Base-by-base conservation (phyloP, 371 early-diverging fungal genomes). In the Blakeslea trispora region DNA sequence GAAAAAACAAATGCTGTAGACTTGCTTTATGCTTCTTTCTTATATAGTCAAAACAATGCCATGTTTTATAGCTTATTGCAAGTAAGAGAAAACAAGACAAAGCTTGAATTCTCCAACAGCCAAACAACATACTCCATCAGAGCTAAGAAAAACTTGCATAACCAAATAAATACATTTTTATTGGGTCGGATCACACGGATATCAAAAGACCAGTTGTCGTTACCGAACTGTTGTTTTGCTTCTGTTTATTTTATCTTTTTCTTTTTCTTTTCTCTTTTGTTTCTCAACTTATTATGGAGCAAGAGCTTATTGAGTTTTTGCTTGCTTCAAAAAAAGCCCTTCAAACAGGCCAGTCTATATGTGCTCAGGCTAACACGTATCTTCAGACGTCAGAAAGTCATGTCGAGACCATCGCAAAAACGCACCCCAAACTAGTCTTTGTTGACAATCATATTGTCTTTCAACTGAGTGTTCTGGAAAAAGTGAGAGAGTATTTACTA, bases 281-380 rank as follows among this genome's bases (percentile, higher is more conserved):
- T 37, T 37, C 28, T 28, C 3, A 28, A 28, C 28, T 7, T 28
- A 3, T 6, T 13, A 77, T 77, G 72, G 75, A 77, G 39, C 75
- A 78, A 55, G 69, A 78, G 35, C 59, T 78, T 15, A 72, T 78
- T 6, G 68, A 68, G 19, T 46, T 78, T n/a, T 50, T 78, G 15
- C 22, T 78, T 21, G 53, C 58, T 18, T 71, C 78, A 5, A 78
- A 78, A 49, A 75, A 75, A 28, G 78, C 78, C 0, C 45, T 78
- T 35, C 63, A 60, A 1, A 61, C 69, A 19, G 78, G 78, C 2
- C 69, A 75, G 50, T 42, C 67, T 1, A 71, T 78, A 19, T 72
- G 78, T 43, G 75, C 57, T 8, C 71, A 78, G 50, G 78, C 78
- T 7, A 75, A 71, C 43, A 55, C 57, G 10, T 54, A 50, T 7